Base-by-base conservation (phyloP, 768 basidiomycete genomes). In the Lactarius sanguifluus region DNA sequence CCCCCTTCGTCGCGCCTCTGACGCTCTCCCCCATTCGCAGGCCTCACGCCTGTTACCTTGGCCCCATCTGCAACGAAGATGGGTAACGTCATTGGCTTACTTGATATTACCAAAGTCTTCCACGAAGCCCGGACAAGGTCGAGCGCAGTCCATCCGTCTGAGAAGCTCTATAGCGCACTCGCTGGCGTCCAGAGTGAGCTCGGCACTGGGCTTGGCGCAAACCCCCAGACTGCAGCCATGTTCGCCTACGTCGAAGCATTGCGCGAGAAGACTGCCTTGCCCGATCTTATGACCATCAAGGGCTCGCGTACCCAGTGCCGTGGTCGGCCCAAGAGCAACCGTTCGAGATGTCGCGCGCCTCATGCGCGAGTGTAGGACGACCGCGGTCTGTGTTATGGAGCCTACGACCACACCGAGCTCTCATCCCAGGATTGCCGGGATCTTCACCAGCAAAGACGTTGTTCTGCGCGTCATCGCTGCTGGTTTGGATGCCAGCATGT, bases 81-180 rank as follows among this genome's bases (percentile, higher is more conserved):
- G 97, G 30, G 97, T 62, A 97, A 99, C 72, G 97, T 99, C 56
- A 96, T 98, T 69, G 97, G 97, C 72, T 83, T 99, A 23, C 88
- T 98, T 67, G 97, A 99, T 75, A 99, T 99, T 76, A 98, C 97
- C 71, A 98, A 91, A 76, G 97, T 99, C 69, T 99, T 99, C 81
- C 95, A 98, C 75, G 97, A 98, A 77, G 97, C 97, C 38, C 84
- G 59, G 94, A 89, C 75, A 99, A 98, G 79, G 94, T 99, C 68
- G 97, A 99, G 75, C 92, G 96, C 64, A 94, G 94, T 70, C 97
- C 96, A 18, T 91, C 87, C 57, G 97, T 98, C 97, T 0, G 95
- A 97, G 75, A 96, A 97, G 76, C 85, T 99, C 8, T 97, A 97
- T 77, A 90, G 82, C 61, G 97, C 97, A 7, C 92, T 99, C 80